Conservation (phyloP, 2,329 filamentous ascomycete species). For the Ophiocordyceps robertsii region DNA sequence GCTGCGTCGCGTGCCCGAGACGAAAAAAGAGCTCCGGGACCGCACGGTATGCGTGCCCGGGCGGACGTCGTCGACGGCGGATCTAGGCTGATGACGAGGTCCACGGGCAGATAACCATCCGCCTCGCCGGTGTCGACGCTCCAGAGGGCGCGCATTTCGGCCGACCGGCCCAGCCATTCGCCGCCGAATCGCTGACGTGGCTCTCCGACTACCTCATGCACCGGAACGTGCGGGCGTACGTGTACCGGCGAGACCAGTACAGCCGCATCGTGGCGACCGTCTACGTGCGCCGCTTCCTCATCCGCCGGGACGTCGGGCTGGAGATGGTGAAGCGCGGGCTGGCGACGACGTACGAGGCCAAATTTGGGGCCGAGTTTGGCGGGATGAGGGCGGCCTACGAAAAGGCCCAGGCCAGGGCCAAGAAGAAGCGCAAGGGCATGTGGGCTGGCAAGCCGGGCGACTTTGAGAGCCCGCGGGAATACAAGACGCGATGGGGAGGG, state of each 20-base stretch:
- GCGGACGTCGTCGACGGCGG: conserved; percentile 9
- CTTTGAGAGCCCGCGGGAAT: conserved; percentile 77
- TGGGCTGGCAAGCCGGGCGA: conserved; percentile 54
- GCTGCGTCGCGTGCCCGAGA: conserved; percentile 61
- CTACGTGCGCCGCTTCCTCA: conserved; percentile 53
- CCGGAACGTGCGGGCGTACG: conserved; percentile 64
- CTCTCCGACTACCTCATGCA: conserved; percentile 59
- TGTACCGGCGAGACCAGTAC: conserved; percentile 84
- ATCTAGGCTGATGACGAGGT: conserved; percentile 6
- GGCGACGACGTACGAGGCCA: conserved; percentile 90
- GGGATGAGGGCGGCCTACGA: conserved; percentile 51
- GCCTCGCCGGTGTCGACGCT: conserved; percentile 84
- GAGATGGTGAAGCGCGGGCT: conserved; percentile 79
- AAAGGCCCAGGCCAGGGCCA: conserved; percentile 53
- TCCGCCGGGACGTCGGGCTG: conserved; percentile 69
- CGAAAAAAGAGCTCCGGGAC: conserved; percentile 55
- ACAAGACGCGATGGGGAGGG: conserved; percentile 46
- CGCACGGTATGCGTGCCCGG: conserved; percentile 48
- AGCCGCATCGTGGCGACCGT: conserved; percentile 81
- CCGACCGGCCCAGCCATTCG: conserved; percentile 69
- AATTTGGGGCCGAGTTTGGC: conserved; percentile 80
- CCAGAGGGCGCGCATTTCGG: conserved; percentile 92
- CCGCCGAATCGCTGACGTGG: conserved; percentile 70
- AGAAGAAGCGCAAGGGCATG: conserved; percentile 52
- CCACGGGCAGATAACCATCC: conserved; percentile 58